Evolutionary conservation across 1,284 basidiomycete genomes (phyloP), one percentile per base, ranked within the genome.

Genomic region (Leccinum angustisporum): DNA sequence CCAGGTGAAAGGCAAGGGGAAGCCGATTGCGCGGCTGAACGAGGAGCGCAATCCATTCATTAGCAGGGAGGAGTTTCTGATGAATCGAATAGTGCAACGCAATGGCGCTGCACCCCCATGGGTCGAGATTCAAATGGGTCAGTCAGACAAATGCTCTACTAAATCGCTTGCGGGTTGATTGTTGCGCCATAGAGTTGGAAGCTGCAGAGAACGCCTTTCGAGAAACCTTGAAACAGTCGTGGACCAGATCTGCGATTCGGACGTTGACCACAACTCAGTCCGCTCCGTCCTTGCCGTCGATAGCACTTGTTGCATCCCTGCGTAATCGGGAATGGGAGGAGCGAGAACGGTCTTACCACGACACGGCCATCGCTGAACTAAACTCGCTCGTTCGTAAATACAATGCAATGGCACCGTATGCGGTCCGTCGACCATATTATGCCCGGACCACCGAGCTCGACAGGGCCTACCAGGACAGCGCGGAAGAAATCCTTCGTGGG

Each of bases 31-130:
- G 1, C 75, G 78, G 3, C 80, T 85, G 52, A 78, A 76, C 2
- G 88, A 92, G 58, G 91, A 93, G 70, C 78, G 79, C 31, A 96
- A 96, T 70, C 94, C 93, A 0, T 94, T 92, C 71, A 86, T 94
- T 61, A 83, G 80, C 27, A 79, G 87, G n/a, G 87, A 87, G 69
- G 88, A 94, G 72, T 92, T 90, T 66, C 78, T 95, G 57, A 90
- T 96, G 90, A 96, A 96, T 70, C 85, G 94, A 13, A 94, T 96
- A 61, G 84, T 97, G 18, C 90, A 94, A 69, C 80, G 87, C 43
- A 92, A 95, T 68, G 92, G 91, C 14, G 92, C 90, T 2, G 85
- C 88, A 1, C 95, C 94, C n/a, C 91, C 93, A 3, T 97, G 93
- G 93, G 89, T 97, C 4, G 94, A 96, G 74, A 70, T 95, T 36